These are phyloP conservation scores for Rhodotorula kratochvilovae DNA, from an alignment of 768 basidiomycete genomes.

Conservation along the genomic window DNA sequence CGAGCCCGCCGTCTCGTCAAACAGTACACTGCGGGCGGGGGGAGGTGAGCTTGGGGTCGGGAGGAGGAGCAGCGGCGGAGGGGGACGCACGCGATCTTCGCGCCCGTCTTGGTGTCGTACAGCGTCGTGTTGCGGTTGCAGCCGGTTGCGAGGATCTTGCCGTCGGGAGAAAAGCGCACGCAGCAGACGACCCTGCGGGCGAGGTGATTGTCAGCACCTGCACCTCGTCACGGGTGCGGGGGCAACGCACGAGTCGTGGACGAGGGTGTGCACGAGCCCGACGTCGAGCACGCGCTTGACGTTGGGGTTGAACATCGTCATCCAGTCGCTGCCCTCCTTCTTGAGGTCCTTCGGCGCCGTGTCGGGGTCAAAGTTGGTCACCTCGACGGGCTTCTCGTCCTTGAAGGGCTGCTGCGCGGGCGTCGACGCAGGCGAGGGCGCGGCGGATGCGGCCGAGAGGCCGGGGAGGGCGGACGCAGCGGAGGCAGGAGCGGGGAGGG, in stretches of 20 bases:
- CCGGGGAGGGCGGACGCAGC: conserved; percentile 9
- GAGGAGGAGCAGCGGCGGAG: background rate
- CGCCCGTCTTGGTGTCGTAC: conserved; percentile 82
- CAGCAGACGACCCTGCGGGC: conserved; percentile 69
- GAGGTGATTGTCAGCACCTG: background rate
- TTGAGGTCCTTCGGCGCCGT: conserved; percentile 49
- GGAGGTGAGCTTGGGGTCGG: background rate
- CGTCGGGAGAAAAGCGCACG: conserved; percentile 89
- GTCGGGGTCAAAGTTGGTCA: conserved; percentile 48
- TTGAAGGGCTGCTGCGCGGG: conserved; percentile 5
- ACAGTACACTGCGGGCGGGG: conserved; percentile 57
- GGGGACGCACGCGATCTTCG: conserved; percentile 67
- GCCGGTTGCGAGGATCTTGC: conserved; percentile 86
- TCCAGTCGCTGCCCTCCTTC: conserved; percentile 81
- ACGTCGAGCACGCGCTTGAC: conserved; percentile 75
- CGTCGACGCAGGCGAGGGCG: background rate
- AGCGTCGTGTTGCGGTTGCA: conserved; percentile 95
- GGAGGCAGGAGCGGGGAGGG: conserved; percentile 20
- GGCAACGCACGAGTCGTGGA: conserved; percentile 70
- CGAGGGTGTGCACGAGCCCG: conserved; percentile 73
- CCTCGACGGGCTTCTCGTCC: conserved; percentile 20
- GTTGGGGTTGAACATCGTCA: conserved; percentile 77
- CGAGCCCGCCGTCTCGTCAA: conserved; percentile 67
- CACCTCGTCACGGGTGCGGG: too few relatives aligned
- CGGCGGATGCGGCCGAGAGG: conserved; percentile 15